Evolutionary conservation across 2,329 filamentous ascomycete species (phyloP), one percentile per base, ranked within the genome.

Genomic region (Pyrenochaeta sp.): DNA sequence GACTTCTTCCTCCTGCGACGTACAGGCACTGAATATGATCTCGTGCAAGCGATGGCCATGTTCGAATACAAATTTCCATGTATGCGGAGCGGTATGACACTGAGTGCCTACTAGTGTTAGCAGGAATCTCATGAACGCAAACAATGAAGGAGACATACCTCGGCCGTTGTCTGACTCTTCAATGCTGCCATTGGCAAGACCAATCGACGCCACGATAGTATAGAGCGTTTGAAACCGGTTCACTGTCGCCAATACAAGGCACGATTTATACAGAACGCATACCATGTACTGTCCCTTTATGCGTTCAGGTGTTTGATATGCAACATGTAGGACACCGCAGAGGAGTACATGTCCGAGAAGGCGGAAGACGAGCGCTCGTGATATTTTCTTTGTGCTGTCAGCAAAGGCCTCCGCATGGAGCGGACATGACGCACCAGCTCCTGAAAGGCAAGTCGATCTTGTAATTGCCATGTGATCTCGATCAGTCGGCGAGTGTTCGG

Each of bases 51-150:
- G 88, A 64, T 90, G 86, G 55, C 90, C 84, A 64, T 87, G 86
- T 73, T 95, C 89, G 70, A 98, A 97, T 2, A 92, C 84, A 10
- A 97, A 71, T 74, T 98, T 99, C 94, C 93, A 98, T 1, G 93
- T 95, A 75, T 91, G 91, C 0, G 91, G 88, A 0, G 91, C 91
- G 2, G 91, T 91, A 62, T 95, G 90, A 70, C 93, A 97, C 81
- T 94, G 92, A 7, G 98, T 75, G 0, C 92, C 93, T 96, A 59
- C 46, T 22, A 12, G 13, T 43, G 13, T 71, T 48, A 72, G 62
- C 46, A 58, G 48, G 46, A 48, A 28, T 28, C 37, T 30, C 50
- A 37, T 34, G 25, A 48, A 27, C 12, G 10, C 7, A 44, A 2
- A 15, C 43, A 42, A n/a, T 13, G n/a, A 3, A 36, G 1, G 9